Base-by-base conservation (phyloP, 2,329 filamentous ascomycete species). In the Fusarium guadeloupense region DNA sequence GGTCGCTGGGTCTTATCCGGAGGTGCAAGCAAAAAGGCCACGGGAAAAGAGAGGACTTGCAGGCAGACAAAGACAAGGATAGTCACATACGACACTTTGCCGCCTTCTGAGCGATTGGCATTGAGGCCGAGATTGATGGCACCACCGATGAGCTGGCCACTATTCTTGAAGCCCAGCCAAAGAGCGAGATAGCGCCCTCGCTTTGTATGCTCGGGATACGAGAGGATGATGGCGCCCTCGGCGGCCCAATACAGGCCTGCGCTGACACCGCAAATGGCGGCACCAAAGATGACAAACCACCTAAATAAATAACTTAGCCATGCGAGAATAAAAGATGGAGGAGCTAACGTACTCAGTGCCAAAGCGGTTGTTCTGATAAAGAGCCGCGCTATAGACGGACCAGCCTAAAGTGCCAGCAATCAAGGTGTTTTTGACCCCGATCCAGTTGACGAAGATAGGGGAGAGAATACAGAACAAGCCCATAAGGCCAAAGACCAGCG, bases 71-170 rank as follows among this genome's bases (percentile, higher is more conserved):
- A 91, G 8, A 88, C 75, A 9, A 88, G 74, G 64, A 86, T 90
- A 0, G 90, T 87, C 0, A 81, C 81, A 59, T 89, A 90, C 0
- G 85, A 87, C 0, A 90, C 85, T 38, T 85, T 82, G 0, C 87
- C 88, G 1, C 82, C 82, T 28, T 81, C 69, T 49, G 80, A 78
- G 0, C 80, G 76, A 42, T 85, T 68, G 0, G 78, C 78, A 62
- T 90, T 90, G 8, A 90, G 73, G 0, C 85, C 86, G 1, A 91
- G 73, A 41, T 88, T 89, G 64, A 91, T 86, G 1, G 86, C 86
- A 6, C 88, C 88, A 2, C 88, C 88, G 0, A 90, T 71, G 10
- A 69, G 65, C 26, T 68, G 63, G 2, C 67, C 61, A 88, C 86
- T 65, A 85, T 87, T 1, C 82, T 87, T 19, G 78, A 77, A 81